Conservation (phyloP, 2,329 filamentous ascomycete species). For the Aspergillus jensenii region DNA sequence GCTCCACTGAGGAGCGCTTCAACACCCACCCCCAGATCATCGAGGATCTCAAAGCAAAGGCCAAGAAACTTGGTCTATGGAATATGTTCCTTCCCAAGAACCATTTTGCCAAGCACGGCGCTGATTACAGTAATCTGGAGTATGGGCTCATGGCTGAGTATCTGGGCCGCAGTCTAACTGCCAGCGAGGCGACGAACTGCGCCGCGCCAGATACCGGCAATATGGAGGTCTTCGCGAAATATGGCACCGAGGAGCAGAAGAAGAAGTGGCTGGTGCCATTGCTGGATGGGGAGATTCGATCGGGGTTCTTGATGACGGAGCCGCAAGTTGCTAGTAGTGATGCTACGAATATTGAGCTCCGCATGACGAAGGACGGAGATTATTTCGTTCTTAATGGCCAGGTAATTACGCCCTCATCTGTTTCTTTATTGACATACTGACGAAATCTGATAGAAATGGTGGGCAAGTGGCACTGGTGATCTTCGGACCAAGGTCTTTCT, state of each 20-base stretch:
- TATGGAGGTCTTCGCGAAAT: conserved; percentile 93
- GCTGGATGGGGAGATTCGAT: conserved; percentile 80
- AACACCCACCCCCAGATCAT: conserved; percentile 74
- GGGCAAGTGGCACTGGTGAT: conserved; percentile 94
- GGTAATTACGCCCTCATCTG: not conserved
- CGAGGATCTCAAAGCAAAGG: conserved; percentile 85
- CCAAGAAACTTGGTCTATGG: conserved; percentile 82
- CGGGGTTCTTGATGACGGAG: conserved; percentile 93
- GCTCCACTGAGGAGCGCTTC: conserved; percentile 71
- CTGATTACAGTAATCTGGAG: conserved; percentile 91
- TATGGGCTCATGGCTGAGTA: conserved; percentile 99
- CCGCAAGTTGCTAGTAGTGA: conserved; percentile 84
- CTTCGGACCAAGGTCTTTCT: conserved; percentile 89
- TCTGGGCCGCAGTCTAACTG: conserved; percentile 79
- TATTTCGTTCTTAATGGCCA: conserved; percentile 84
- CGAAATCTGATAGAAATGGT: conserved; percentile 77
- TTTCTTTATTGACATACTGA: not conserved
- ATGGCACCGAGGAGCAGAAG: conserved; percentile 84
- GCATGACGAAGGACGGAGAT: conserved; percentile 77
- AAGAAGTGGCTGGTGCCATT: conserved; percentile 76
- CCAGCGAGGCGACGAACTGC: conserved; percentile 76
- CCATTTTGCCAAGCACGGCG: conserved; percentile 84
- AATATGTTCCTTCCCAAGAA: conserved; percentile 97
- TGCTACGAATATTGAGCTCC: conserved; percentile 87
- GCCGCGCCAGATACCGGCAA: conserved; percentile 90